Base-by-base conservation (phyloP, 1,284 basidiomycete species). In the Marasmius fiardii region DNA sequence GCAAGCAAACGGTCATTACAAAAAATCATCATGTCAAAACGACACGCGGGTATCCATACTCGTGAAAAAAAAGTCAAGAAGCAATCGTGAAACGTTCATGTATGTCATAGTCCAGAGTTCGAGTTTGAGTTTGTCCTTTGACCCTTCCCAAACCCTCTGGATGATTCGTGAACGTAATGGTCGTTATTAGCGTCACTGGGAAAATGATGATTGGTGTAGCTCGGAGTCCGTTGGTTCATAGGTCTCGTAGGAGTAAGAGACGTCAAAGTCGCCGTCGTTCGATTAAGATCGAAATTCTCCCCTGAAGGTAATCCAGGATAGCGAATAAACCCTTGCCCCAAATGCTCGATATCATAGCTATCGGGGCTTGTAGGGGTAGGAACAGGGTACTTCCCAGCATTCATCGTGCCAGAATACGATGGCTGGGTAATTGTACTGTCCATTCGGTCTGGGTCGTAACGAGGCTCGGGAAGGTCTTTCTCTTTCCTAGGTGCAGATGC, bases 401-500 rank as follows among this genome's bases (percentile, higher is more conserved):
- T 43, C 4, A 18, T 21, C 12, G 52, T 50, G 14, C 52, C 55
- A n/a, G 55, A 60, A 33, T 21, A 52, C 3, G 44, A 55, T 7
- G 55, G 45, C 23, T 56, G 55, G 1, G 47, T 4, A 41, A 56
- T 16, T 28, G 23, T 54, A 43, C 51, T 54, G 23, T 48, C 52
- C n/a, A 53, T 39, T 16, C 47, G 37, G 26, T 54, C 31, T 3
- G 28, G 28, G 10, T 10, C 10, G 10, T 31, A 31, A 4, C 10
- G 28, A 31, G 28, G 28, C 28, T n/a, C n/a, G n/a, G n/a, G n/a
- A n/a, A n/a, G 28, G 28, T 31, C 28, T 31, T 31, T 10, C 28
- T 31, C 28, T 31, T 47, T 45, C 23, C 16, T 11, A 7, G 50
- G 51, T 39, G 50, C 39, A 2, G 45, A 21, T 20, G 33, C 52